A percentile compares a stretch with the other conserved stretches of the same genome.
Conservation (phyloP, 2,329 filamentous ascomycete species). For the Phaeosphaeria sp. region DNA sequence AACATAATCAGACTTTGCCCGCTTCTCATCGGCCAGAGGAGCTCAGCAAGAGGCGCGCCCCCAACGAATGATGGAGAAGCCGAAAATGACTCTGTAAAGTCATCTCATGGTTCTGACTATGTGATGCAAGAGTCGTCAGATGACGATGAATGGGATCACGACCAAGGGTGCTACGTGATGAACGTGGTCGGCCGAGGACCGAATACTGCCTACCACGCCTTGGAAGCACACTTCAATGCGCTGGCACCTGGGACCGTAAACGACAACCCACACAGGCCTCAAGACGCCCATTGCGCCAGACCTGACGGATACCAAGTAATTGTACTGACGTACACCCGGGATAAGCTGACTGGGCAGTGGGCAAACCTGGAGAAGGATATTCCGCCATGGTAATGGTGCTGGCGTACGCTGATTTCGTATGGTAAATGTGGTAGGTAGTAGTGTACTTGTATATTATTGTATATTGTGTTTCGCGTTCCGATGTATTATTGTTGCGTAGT, state of each 20-base stretch:
- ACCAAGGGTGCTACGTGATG: not conserved
- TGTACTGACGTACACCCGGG: conserved; percentile 11
- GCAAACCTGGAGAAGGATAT: conserved; percentile 7
- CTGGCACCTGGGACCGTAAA: not conserved
- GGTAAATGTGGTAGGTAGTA: not conserved
- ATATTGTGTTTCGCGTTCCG: not conserved
- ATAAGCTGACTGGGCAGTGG: conserved; percentile 1
- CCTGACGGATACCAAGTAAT: conserved; percentile 6
- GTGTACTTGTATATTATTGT: not conserved
- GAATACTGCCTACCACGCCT: conserved; percentile 1
- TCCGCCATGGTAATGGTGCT: not conserved
- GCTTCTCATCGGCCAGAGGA: not conserved
- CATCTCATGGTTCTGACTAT: too few species aligned
- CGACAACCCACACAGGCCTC: conserved; percentile 7
- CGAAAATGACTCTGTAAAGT: too few species aligned
- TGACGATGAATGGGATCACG: not conserved
- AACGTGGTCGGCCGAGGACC: not conserved
- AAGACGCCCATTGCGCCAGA: not conserved
- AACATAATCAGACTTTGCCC: not conserved
- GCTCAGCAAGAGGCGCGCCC: not conserved
- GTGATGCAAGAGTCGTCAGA: too few species aligned
- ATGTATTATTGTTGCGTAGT: not conserved
- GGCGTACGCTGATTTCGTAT: not conserved
- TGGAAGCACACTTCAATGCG: not conserved
- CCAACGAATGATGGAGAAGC: not conserved